Evolutionary conservation across 352 stramenopile genomes (phyloP).

Genomic region (Pythium pyrilobum): DNA sequence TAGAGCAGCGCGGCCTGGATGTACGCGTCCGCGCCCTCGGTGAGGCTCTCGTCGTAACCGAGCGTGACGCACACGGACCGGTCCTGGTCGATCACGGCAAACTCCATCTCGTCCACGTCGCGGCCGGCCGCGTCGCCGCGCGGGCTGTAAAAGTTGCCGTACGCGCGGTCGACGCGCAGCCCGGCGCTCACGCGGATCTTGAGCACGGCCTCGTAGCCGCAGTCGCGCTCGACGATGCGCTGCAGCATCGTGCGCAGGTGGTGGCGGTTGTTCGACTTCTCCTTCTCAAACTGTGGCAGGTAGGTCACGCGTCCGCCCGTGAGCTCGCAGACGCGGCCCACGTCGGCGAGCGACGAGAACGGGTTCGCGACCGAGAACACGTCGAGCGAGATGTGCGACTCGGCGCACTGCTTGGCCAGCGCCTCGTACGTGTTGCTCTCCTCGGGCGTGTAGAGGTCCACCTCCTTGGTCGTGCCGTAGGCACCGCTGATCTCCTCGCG

Average conservation of each 20-base stretch:
- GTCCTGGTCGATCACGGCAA: slow-evolving; percentile 83
- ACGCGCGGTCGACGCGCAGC: slow-evolving; percentile 81
- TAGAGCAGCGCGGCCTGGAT: slow-evolving; percentile 89
- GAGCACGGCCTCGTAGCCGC: slow-evolving; percentile 82
- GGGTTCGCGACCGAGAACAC: slow-evolving; percentile 83
- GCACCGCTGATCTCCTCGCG: slow-evolving; percentile 71
- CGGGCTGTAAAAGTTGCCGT: slow-evolving; percentile 72
- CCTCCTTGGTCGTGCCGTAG: slow-evolving; percentile 83
- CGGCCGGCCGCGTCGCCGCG: slow-evolving; percentile 47
- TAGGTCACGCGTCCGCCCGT: slow-evolving; percentile 83
- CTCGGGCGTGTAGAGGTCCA: slow-evolving; percentile 77
- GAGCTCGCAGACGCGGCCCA: slow-evolving; percentile 75
- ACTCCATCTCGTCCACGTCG: slow-evolving; percentile 84
- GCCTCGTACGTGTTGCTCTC: slow-evolving; percentile 64
- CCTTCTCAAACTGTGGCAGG: slow-evolving; percentile 85
- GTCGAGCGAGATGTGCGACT: slow-evolving; percentile 80
- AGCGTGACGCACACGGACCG: slow-evolving; percentile 84
- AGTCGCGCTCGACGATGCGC: slow-evolving; percentile 65
- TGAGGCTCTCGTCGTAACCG: slow-evolving; percentile 80
- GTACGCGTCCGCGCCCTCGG: slow-evolving; percentile 68
- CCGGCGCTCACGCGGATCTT: slow-evolving; percentile 86
- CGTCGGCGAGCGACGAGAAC: slow-evolving; percentile 76
- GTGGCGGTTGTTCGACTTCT: slow-evolving; percentile 73
- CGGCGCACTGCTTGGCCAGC: slow-evolving; percentile 58
- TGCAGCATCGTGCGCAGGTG: slow-evolving; percentile 73